Conservation (phyloP, 2,329 filamentous ascomycete species). For the Penicillium decumbens region DNA sequence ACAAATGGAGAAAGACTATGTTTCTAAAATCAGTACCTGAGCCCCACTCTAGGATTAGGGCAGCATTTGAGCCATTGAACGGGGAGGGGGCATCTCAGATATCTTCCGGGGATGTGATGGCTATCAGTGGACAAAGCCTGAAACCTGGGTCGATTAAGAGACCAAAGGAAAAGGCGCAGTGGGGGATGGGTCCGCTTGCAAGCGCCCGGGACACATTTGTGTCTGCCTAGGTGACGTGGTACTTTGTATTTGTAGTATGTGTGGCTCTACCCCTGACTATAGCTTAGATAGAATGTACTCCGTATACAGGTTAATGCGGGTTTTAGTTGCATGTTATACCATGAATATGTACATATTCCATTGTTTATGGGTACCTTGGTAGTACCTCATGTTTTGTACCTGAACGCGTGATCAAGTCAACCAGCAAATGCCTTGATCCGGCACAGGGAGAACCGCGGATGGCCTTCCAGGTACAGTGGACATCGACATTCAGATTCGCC, state of each 20-base stretch:
- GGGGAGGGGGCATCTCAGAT: slow-evolving; percentile 3
- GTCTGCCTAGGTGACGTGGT: background rate
- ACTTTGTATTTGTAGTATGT: background rate
- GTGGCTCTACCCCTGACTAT: background rate
- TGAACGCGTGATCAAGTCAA: background rate
- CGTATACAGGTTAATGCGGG: no score
- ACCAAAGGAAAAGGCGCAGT: slow-evolving; percentile 8
- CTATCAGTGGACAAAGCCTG: slow-evolving; percentile 10
- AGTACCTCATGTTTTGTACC: background rate
- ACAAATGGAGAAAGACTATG: slow-evolving; percentile 3
- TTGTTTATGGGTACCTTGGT: background rate
- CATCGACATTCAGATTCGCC: slow-evolving; percentile 1
- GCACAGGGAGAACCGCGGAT: slow-evolving; percentile 7
- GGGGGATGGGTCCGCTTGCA: slow-evolving; percentile 4
- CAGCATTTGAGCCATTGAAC: background rate
- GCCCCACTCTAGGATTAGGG: slow-evolving; percentile 1
- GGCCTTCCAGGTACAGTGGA: slow-evolving; percentile 4
- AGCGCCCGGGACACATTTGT: slow-evolving; percentile 16
- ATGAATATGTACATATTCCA: no score
- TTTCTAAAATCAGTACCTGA: slow-evolving; percentile 11
- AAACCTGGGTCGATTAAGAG: slow-evolving; percentile 17
- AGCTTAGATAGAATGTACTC: background rate
- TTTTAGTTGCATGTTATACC: no score
- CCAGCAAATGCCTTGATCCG: slow-evolving; percentile 1
- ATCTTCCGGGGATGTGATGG: slow-evolving; percentile 1